These are phyloP conservation scores for Hygrophorus pudorinus DNA, from an alignment of 768 basidiomycete genomes.

Conservation along the genomic window DNA sequence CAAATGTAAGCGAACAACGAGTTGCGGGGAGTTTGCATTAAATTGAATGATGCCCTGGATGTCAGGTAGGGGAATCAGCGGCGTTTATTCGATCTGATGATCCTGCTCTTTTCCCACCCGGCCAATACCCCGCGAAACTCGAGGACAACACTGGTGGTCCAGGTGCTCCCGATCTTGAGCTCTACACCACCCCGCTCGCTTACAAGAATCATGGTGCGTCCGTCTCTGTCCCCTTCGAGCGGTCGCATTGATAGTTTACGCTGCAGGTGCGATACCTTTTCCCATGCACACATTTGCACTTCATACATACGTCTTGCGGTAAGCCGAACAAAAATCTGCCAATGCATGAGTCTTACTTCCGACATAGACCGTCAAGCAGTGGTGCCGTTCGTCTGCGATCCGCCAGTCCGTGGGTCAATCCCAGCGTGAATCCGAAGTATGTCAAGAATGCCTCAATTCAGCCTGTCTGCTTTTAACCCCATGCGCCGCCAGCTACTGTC, in stretches of 20 bases:
- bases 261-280: neutral
- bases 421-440: slow-evolving; percentile 35
- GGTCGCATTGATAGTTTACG: neutral
- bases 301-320: slow-evolving; percentile 35
- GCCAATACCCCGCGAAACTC: slow-evolving; percentile 25
- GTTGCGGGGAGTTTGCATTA: too few species aligned
- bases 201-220: slow-evolving; percentile 24
- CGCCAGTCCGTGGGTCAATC: slow-evolving; percentile 31
- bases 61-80: slow-evolving; percentile 41
- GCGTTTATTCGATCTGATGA: slow-evolving; percentile 53
- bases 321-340: neutral
- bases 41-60: neutral
- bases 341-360: neutral
- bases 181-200: slow-evolving; percentile 33
- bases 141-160: slow-evolving; percentile 35
- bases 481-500: slow-evolving; percentile 25
- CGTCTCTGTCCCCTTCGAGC: too few species aligned
- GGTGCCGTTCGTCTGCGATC: slow-evolving; percentile 31
- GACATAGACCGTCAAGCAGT: slow-evolving; percentile 29
- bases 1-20: slow-evolving; percentile 33
- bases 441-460: slow-evolving; percentile 4
- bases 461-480: neutral
- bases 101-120: slow-evolving; percentile 33
- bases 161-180: slow-evolving; percentile 39
- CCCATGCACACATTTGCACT: slow-evolving; percentile 28